Evolutionary conservation across 192 early-diverging fungal genomes (phyloP).

Genomic region (Podila horticola): DNA sequence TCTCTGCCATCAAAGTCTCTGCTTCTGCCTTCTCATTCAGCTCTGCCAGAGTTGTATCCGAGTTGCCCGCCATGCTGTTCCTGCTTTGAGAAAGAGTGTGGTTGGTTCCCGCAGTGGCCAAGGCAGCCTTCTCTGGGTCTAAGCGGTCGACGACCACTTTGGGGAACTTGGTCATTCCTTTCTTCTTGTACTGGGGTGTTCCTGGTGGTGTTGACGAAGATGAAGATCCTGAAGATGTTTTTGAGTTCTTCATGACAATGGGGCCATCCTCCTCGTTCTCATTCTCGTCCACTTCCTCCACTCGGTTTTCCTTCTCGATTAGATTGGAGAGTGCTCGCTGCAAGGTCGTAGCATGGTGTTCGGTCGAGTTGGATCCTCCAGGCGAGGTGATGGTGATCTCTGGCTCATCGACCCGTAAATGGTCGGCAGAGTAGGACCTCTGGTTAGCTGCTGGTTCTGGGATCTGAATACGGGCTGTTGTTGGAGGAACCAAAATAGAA

Average conservation of each 20-base stretch:
- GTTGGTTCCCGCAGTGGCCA: neutral
- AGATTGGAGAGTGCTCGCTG: conserved; percentile 38
- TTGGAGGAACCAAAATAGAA: neutral
- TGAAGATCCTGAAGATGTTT: neutral
- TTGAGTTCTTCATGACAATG: conserved; percentile 1
- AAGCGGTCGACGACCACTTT: conserved; percentile 15
- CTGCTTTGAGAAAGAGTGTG: neutral
- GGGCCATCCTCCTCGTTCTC: conserved; percentile 1
- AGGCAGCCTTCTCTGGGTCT: conserved; percentile 6
- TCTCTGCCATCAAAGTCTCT: neutral
- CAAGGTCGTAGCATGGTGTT: conserved; percentile 31
- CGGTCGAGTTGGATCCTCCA: conserved; percentile 17
- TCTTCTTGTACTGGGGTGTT: conserved; percentile 17
- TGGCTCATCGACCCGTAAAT: conserved; percentile 12
- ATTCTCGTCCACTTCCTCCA: conserved; percentile 3
- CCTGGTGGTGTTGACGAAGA: conserved; percentile 8
- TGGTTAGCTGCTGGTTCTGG: neutral
- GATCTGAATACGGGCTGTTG: neutral
- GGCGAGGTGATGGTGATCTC: conserved; percentile 22
- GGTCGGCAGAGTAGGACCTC: conserved; percentile 28
- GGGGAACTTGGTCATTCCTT: conserved; percentile 22
- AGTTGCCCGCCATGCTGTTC: neutral
- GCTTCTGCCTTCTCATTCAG: neutral
- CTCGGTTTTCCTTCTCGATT: conserved; percentile 12
- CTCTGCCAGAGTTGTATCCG: neutral